Evolutionary conservation across 148 eudicot genomes (phyloP).

Genomic region (Suaeda aralocaspica): DNA sequence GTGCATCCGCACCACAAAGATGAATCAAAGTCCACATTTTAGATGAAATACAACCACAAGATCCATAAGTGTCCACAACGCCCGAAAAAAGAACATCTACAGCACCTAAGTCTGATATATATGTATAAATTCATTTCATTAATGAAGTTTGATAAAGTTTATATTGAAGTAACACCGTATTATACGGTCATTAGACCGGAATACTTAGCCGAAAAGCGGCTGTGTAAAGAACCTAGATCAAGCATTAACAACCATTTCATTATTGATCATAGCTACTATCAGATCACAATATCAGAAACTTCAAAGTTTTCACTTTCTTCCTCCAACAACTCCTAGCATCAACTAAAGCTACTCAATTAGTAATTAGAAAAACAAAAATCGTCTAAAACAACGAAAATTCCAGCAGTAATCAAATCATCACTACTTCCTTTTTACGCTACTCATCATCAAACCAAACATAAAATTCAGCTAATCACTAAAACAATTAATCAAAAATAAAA

Average conservation of each 20-base stretch:
- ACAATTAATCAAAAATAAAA: background rate
- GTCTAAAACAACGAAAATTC: background rate
- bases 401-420: background rate
- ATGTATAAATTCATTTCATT: no score
- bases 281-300: background rate
- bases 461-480: background rate
- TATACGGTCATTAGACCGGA: background rate
- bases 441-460: background rate
- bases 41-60: background rate
- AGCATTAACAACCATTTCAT: background rate
- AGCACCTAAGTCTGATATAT: no score
- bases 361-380: background rate
- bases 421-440: background rate
- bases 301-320: background rate
- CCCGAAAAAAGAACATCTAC: no score
- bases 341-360: background rate
- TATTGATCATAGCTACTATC: background rate
- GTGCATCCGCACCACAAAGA: background rate
- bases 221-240: background rate
- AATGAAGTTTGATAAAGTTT: no score
- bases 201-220: no score
- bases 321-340: background rate
- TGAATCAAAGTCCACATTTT: background rate
- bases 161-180: no score
- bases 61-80: background rate